phyloP scores from a whole-genome alignment of 345 rosid species.

The Rhizophora mangle region DNA sequence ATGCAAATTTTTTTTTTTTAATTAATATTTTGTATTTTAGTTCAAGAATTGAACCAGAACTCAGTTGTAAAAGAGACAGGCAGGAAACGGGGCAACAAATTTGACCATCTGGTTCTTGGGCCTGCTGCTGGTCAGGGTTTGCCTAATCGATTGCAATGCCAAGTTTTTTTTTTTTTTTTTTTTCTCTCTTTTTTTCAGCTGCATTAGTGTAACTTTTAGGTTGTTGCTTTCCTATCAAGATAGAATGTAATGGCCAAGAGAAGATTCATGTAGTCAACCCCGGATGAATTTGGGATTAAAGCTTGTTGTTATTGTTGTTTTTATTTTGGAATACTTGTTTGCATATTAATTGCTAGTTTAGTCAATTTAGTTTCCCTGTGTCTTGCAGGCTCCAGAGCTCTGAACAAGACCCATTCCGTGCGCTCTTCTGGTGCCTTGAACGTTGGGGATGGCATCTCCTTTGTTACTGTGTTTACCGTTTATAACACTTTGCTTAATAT shows the following conservation, averaged over 20 bases:
- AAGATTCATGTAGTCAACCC: too few species aligned
- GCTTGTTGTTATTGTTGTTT: not conserved
- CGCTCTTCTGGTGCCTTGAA: slow-evolving; percentile 27
- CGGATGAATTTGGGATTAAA: not conserved
- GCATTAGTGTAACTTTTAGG: not conserved
- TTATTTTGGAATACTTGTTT: not conserved
- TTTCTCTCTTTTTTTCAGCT: not conserved
- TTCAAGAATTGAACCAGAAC: slow-evolving; percentile 45
- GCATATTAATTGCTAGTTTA: not conserved
- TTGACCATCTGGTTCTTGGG: slow-evolving; percentile 71
- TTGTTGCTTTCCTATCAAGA: not conserved
- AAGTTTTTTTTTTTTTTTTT: slow-evolving; percentile 37
- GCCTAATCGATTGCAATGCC: slow-evolving; percentile 74
- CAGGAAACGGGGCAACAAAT: slow-evolving; percentile 42
- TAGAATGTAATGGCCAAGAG: too few species aligned
- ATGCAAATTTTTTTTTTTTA: too few species aligned
- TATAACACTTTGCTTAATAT: slow-evolving; percentile 44
- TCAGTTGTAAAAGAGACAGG: slow-evolving; percentile 20
- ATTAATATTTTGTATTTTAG: slow-evolving; percentile 11
- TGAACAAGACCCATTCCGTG: slow-evolving; percentile 49
- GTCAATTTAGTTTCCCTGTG: not conserved
- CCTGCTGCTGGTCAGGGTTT: slow-evolving; percentile 79
- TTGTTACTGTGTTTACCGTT: slow-evolving; percentile 73
- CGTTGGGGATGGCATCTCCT: slow-evolving; percentile 42
- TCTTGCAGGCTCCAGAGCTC: slow-evolving; percentile 60